Conservation (phyloP, 225 moss, liverwort and hornwort species). For the Bryum argenteum region DNA sequence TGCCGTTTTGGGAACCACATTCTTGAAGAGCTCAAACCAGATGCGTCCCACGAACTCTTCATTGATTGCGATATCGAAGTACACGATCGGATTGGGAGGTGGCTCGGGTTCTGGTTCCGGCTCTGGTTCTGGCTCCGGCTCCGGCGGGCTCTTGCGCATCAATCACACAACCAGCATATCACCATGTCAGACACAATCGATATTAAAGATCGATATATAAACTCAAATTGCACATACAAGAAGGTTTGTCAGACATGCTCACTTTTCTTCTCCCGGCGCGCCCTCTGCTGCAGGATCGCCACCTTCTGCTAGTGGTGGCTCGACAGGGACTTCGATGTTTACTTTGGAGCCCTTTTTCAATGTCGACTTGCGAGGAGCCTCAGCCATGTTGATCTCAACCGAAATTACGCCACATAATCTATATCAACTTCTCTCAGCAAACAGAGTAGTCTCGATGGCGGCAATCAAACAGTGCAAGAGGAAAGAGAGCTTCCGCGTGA, state of each 20-base stretch:
- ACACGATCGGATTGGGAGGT: constrained; percentile 49
- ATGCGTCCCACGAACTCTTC: constrained; percentile 36
- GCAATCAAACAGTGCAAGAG: too few species aligned
- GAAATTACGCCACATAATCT: too few species aligned
- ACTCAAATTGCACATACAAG: too few species aligned
- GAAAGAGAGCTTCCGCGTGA: too few species aligned
- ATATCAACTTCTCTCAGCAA: too few species aligned
- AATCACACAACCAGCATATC: not conserved
- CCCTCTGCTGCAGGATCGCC: not conserved
- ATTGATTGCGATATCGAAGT: constrained; percentile 55
- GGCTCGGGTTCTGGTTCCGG: not conserved
- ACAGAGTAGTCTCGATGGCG: too few species aligned
- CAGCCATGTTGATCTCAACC: constrained; percentile 9
- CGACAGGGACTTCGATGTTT: not conserved
- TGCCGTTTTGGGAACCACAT: constrained; percentile 41
- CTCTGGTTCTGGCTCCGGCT: not conserved
- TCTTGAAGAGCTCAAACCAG: constrained; percentile 58
- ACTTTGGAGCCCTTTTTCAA: constrained; percentile 36
- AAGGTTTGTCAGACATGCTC: not conserved
- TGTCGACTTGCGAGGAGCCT: constrained; percentile 28
- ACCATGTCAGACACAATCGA: too few species aligned
- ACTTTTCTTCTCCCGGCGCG: constrained; percentile 20
- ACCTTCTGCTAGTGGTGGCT: not conserved
- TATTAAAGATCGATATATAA: too few species aligned
- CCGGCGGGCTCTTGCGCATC: constrained; percentile 29